Conservation (phyloP, 2,329 filamentous ascomycete genomes). For the Sporothrix phasma region DNA sequence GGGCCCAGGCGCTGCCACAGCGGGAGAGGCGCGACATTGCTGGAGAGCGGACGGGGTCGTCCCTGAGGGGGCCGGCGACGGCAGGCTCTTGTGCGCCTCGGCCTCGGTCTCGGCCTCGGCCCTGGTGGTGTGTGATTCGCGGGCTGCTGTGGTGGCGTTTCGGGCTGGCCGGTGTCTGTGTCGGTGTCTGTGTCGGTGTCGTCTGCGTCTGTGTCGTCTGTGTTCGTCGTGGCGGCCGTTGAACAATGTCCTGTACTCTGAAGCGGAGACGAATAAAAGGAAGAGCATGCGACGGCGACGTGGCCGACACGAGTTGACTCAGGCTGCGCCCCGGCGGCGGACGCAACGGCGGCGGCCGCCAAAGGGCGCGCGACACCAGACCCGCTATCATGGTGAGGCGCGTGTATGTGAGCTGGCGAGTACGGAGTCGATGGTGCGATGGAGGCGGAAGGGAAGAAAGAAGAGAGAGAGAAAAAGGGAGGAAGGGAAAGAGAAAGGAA, state of each 20-base stretch:
- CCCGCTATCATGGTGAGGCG: slow-evolving; percentile 2
- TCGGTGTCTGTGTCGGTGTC: neutral
- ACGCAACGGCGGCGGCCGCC: slow-evolving; percentile 10
- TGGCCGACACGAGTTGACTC: neutral
- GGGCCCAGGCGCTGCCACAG: slow-evolving; percentile 51
- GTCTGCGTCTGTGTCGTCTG: neutral
- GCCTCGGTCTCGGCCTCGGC: neutral
- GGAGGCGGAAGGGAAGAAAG: neutral
- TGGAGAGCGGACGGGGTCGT: slow-evolving; percentile 33
- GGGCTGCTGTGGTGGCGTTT: neutral
- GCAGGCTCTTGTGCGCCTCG: slow-evolving; percentile 11
- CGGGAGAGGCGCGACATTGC: slow-evolving; percentile 33
- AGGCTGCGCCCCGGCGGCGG: slow-evolving; percentile 1
- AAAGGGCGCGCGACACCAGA: slow-evolving; percentile 8
- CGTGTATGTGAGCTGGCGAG: too few relatives aligned
- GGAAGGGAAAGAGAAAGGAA: neutral
- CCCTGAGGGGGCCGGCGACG: slow-evolving; percentile 18
- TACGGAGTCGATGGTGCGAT: too few relatives aligned
- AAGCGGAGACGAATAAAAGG: neutral
- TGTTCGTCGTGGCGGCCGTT: neutral
- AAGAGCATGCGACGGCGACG: too few relatives aligned
- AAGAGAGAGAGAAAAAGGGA: neutral
- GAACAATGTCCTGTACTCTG: neutral
- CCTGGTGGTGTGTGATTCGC: neutral
- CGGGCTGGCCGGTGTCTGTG: neutral